Evolutionary conservation across 78 protist genomes (phyloP), one percentile per base, ranked within the genome.

Genomic region (Dictyostelium brefeldianum): DNA sequence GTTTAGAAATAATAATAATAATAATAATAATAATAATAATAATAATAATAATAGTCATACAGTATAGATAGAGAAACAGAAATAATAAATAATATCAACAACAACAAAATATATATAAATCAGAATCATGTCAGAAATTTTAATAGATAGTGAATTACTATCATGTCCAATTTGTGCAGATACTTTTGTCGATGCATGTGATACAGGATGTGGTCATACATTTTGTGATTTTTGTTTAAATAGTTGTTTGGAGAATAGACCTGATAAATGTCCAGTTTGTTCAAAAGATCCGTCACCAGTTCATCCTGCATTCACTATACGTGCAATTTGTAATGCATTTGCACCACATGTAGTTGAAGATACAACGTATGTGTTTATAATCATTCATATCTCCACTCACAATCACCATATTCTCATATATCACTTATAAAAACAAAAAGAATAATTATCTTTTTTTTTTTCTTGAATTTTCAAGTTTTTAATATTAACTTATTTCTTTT

Each of bases 231-330:
- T 59, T 41, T 90, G 95, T 82, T 31, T 90, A 29, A 82, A 81
- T 50, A 29, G 89, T 46, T 90, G 95, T 54, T 43, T 90, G 29
- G 95, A 90, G 64, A 47, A 69, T 3, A 62, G 50, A 43, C 95
- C 95, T 10, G 95, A 90, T 47, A 82, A 64, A 74, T 90, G 95
- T 73, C 95, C 95, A 2, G 95, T 90, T 25, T 90, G 95, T 36
- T 73, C 91, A 54, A 90, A 90, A 50, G 89, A 90, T 50, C 95
- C 95, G 51, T 90, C 95, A 27, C 95, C 95, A 31, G 79, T 70
- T 1, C 95, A 90, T 54, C 95, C 95, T 59, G 80, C 89, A 47
- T 90, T 90, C 27, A 90, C 95, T 11, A 80, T 90, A 10, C 14
- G 95, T 71, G 78, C 91, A 25, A 47, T 90, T 20, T 81, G 89